Base-by-base conservation (phyloP, 2,329 filamentous ascomycete species). In the Sporothrix dimorphospora region DNA sequence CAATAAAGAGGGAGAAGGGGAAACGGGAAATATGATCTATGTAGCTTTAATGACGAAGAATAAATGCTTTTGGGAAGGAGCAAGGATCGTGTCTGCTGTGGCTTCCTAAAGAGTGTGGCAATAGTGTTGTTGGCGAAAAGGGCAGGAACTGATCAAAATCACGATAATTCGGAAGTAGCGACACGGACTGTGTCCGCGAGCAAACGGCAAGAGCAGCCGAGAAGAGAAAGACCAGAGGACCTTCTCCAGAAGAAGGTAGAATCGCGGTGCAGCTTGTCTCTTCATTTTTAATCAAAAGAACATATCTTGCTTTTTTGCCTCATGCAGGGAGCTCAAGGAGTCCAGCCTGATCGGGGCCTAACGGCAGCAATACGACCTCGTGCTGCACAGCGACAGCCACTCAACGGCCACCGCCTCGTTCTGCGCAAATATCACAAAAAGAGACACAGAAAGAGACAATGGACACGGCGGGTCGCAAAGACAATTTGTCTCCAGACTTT, bases 391-490 rank as follows among this genome's bases (percentile, higher is more conserved):
- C 65, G 65, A 51, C 45, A 53, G 45, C 65, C 65, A 67, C 45
- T 67, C 65, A 38, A 51, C 27, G 19, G 21, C 24, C 30, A 12
- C 45, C 27, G 65, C 65, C 69, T 66, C 47, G 14, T 57, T 66
- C 34, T 51, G 45, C 27, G 34, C 7, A 9, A n/a, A 1, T 5
- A n/a, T 34, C 42, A 66, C 57, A 42, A 34, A 21, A 21, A 24
- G 11, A 24, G n/a, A n/a, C 19, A 11, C 11, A 42, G 14, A 19
- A 14, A 63, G 21, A 12, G 55, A 38, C 27, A 40, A 16, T 45
- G 2, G 12, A 57, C 27, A 6, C 9, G 27, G 19, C 27, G 24
- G 14, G 53, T 27, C 53, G 53, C 27, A 30, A 57, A 14, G 5
- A n/a, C 14, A 34, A 1, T 24, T 11, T 34, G 7, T 65, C 38